Evolutionary conservation across 257 asterid species (phyloP).

Genomic region (Nicotiana attenuata): DNA sequence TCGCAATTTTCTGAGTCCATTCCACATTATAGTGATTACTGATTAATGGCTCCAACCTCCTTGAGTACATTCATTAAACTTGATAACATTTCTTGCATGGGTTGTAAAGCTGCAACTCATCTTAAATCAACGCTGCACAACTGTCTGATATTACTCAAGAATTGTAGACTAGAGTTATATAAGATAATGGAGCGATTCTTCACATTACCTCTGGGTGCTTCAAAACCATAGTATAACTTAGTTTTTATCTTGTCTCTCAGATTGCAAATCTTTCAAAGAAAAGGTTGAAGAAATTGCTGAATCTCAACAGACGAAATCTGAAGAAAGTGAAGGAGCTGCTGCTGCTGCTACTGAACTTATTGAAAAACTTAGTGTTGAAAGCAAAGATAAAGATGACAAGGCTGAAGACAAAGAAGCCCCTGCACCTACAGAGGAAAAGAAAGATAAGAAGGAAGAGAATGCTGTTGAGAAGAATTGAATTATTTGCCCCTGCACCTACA

Average conservation of each 20-base stretch:
- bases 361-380: constrained; percentile 54
- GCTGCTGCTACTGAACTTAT: constrained; percentile 57
- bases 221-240: not conserved
- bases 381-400: constrained; percentile 43
- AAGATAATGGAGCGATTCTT: not conserved
- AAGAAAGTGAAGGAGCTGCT: constrained; percentile 41
- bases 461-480: constrained; percentile 31
- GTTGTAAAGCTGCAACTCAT: not conserved
- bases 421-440: constrained; percentile 29
- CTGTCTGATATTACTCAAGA: not conserved
- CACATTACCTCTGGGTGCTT: not conserved
- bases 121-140: not conserved
- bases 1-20: not conserved
- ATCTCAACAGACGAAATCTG: constrained; percentile 36
- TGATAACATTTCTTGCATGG: not conserved
- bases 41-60: not conserved
- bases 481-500: constrained; percentile 16
- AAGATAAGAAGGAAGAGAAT: constrained; percentile 24
- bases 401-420: constrained; percentile 38
- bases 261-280: constrained; percentile 73
- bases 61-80: not conserved
- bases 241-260: constrained; percentile 27
- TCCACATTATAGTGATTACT: not conserved
- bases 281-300: constrained; percentile 65
- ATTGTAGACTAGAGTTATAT: not conserved